Conservation (phyloP, 1,139 yeast species). For the Yamadazyma conglobata region DNA sequence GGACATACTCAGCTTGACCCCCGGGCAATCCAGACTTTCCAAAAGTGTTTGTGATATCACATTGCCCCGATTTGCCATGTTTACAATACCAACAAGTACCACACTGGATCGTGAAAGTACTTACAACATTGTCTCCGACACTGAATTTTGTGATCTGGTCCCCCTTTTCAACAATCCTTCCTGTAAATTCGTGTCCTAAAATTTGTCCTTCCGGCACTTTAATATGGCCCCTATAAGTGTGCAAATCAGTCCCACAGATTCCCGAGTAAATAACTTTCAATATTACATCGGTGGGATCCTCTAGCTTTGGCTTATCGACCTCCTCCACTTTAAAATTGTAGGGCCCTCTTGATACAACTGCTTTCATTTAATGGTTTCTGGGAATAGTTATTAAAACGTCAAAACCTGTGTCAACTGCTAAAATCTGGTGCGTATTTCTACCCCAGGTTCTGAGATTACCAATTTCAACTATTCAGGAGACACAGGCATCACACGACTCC, state of each 20-base stretch:
- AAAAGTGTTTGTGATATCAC: constrained; percentile 49
- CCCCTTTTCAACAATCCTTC: constrained; percentile 40
- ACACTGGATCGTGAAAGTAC: constrained; percentile 55
- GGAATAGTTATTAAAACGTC: no score
- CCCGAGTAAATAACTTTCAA: constrained; percentile 53
- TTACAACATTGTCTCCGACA: constrained; percentile 45
- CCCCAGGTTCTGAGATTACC: constrained; percentile 1
- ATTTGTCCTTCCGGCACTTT: constrained; percentile 37
- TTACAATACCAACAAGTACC: constrained; percentile 55
- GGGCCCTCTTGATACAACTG: constrained; percentile 55
- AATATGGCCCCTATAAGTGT: constrained; percentile 57
- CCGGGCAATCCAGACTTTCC: constrained; percentile 56
- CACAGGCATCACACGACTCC: constrained; percentile 1
- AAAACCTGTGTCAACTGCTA: no score
- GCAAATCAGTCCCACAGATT: constrained; percentile 61
- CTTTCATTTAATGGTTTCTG: no score
- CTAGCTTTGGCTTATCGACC: constrained; percentile 43
- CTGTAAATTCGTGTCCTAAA: constrained; percentile 52
- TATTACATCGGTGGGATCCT: constrained; percentile 44
- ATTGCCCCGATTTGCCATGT: constrained; percentile 51
- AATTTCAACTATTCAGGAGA: no score
- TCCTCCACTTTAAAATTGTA: constrained; percentile 39
- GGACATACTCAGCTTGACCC: constrained; percentile 58
- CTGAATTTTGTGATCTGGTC: constrained; percentile 28
- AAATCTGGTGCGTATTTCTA: no score